Percentiles rank a stretch among this genome's conserved stretches.
These are phyloP conservation scores for Agaricus blazei DNA, from an alignment of 768 basidiomycete genomes.

Conservation along the genomic window DNA sequence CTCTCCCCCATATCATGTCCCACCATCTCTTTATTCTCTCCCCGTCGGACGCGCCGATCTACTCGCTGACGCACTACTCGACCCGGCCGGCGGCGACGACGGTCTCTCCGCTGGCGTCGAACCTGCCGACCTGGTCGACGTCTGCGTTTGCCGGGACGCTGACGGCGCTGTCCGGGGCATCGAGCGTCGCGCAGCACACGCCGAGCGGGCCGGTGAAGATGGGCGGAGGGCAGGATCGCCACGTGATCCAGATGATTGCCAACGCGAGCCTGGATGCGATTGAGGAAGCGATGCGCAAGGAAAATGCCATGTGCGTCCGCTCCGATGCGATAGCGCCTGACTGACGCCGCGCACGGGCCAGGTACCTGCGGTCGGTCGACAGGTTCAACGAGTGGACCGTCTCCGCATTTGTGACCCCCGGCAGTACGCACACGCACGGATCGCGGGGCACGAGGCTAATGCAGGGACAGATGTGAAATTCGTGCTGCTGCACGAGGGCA, in stretches of 20 bases:
- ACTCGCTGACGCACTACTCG: slow-evolving; percentile 79
- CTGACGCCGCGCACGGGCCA: slow-evolving; percentile 24
- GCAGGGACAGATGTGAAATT: slow-evolving; percentile 81
- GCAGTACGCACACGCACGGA: slow-evolving; percentile 57
- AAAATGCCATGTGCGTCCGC: slow-evolving; percentile 65
- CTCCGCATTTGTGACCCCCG: slow-evolving; percentile 92
- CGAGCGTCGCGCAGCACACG: slow-evolving; percentile 66
- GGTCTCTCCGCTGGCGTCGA: slow-evolving; percentile 69
- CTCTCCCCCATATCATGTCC: slow-evolving; percentile 47
- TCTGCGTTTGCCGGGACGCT: slow-evolving; percentile 88
- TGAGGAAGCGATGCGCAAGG: slow-evolving; percentile 87
- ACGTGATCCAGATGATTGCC: slow-evolving; percentile 99
- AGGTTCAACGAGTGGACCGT: slow-evolving; percentile 99
- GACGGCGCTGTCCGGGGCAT: slow-evolving; percentile 81
- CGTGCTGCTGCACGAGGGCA: slow-evolving; percentile 87
- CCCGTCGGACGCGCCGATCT: slow-evolving; percentile 83
- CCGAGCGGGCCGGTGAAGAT: slow-evolving; percentile 61
- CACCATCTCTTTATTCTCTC: slow-evolving; percentile 84
- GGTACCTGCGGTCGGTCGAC: slow-evolving; percentile 95
- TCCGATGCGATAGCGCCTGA: not conserved
- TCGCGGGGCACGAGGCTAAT: slow-evolving; percentile 14
- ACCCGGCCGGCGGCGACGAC: slow-evolving; percentile 60
- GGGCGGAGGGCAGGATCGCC: slow-evolving; percentile 81
- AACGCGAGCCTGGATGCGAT: slow-evolving; percentile 94
- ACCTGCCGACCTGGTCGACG: slow-evolving; percentile 86